Evolutionary conservation across 169 alveolate species (phyloP), one percentile per base, ranked within the genome.

Genomic region (Plasmodium fragile): DNA sequence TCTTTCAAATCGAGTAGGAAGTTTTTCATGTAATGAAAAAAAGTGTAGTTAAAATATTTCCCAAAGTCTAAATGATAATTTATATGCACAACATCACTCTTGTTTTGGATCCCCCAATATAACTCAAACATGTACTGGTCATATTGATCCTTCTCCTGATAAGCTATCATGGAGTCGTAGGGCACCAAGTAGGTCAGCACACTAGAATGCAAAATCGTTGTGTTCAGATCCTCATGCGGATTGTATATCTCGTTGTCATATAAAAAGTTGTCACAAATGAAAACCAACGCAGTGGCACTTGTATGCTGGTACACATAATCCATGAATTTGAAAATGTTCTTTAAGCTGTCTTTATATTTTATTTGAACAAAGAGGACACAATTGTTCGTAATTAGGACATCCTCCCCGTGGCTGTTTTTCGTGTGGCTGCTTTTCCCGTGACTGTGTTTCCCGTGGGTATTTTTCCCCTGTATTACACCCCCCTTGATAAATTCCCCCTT

Each of bases 191-290:
- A 87, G 25, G 93, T 78, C 34, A 87, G 36, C 13, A 87, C 71
- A 78, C 89, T 78, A 70, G 73, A 28, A 3, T 79, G 80, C 4
- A 78, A 30, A 4, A 87, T 59, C 10, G 93, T 87, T 4, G 81
- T 34, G 34, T 87, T 87, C 52, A 87, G 52, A 16, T 87, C 93
- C 34, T 79, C 93, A 59, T 87, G 93, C 10, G 93, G 93, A 1
- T 87, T 77, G 34, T 87, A 78, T 87, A 87, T 78, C 49, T 87
- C 93, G 43, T 87, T 87, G 65, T 87, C 89, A 87, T 87, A 87
- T 43, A 87, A 43, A 59, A 87, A 87, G 28, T 87, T 87, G 28
- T 87, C 93, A 78, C 90, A 87, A 6, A 87, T 65, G 41, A 87
- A 55, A 34, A 87, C 81, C 70, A 87, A 59, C 10, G 90, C 93